phyloP scores from a whole-genome alignment of 352 stramenopile species.

The Pythium plurisporium region DNA sequence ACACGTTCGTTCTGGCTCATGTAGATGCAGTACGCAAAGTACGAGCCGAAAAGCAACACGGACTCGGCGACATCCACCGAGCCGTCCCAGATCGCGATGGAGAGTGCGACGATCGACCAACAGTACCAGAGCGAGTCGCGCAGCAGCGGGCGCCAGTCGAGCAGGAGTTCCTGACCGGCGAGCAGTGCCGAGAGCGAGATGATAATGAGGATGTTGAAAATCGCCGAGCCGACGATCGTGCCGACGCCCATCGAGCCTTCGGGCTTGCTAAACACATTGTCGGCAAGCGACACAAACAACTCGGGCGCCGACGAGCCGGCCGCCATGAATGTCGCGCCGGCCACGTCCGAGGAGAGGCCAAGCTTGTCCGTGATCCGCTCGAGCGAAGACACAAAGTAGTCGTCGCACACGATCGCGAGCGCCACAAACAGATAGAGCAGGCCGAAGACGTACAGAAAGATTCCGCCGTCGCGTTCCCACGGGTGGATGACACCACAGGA shows the following conservation, averaged over 20 bases:
- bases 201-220: conserved; percentile 88
- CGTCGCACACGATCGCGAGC: conserved; percentile 86
- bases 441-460: conserved; percentile 53
- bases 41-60: conserved; percentile 57
- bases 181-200: conserved; percentile 75
- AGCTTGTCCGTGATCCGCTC: conserved; percentile 70
- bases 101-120: conserved; percentile 49
- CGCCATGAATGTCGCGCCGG: conserved; percentile 82
- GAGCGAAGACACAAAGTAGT: conserved; percentile 82
- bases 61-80: conserved; percentile 57
- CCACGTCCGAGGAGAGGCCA: conserved; percentile 66
- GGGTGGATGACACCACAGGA: conserved; percentile 29
- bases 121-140: conserved; percentile 81
- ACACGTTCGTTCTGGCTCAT: conserved; percentile 67
- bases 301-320: conserved; percentile 77
- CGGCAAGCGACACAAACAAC: conserved; percentile 70
- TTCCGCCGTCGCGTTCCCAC: conserved; percentile 55
- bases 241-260: conserved; percentile 62
- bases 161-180: conserved; percentile 46
- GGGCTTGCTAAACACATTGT: conserved; percentile 74
- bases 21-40: conserved; percentile 68
- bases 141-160: conserved; percentile 76
- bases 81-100: conserved; percentile 57
- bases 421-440: conserved; percentile 81
- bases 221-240: conserved; percentile 83